phyloP scores from a whole-genome alignment of 1,284 basidiomycete genomes.

The Papiliotrema fonsecae region DNA sequence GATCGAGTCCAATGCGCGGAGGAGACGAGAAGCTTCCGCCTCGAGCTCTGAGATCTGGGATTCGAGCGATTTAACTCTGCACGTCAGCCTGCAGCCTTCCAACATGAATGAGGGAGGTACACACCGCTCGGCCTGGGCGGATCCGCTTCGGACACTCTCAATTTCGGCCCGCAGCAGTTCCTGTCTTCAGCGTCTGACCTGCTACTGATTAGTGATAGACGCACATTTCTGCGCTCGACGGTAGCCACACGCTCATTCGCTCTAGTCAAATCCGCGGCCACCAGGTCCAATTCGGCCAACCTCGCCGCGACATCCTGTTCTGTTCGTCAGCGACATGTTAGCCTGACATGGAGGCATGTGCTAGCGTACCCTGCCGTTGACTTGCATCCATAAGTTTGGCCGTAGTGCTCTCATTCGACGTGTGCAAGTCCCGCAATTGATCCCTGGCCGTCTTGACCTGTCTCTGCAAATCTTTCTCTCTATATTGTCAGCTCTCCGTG shows the following conservation, averaged over 20 bases:
- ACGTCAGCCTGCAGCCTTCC: background rate
- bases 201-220: constrained; percentile 19
- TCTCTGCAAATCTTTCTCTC: constrained; percentile 84
- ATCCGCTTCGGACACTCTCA: constrained; percentile 75
- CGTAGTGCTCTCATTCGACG: constrained; percentile 85
- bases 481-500: constrained; percentile 35
- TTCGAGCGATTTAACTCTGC: constrained; percentile 67
- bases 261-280: constrained; percentile 84
- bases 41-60: constrained; percentile 66
- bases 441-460: constrained; percentile 78
- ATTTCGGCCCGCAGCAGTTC: constrained; percentile 90
- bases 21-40: constrained; percentile 65
- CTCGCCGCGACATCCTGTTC: constrained; percentile 86
- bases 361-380: constrained; percentile 68
- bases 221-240: constrained; percentile 85
- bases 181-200: constrained; percentile 48
- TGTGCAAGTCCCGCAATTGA: constrained; percentile 82
- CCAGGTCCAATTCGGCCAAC: constrained; percentile 84
- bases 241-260: constrained; percentile 87
- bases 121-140: constrained; percentile 69
- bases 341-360: background rate
- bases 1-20: constrained; percentile 64
- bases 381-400: constrained; percentile 84
- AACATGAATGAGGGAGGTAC: constrained; percentile 19
- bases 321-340: constrained; percentile 40